Conservation (phyloP, 2,329 filamentous ascomycete genomes). For the Escovopsis sp. region DNA sequence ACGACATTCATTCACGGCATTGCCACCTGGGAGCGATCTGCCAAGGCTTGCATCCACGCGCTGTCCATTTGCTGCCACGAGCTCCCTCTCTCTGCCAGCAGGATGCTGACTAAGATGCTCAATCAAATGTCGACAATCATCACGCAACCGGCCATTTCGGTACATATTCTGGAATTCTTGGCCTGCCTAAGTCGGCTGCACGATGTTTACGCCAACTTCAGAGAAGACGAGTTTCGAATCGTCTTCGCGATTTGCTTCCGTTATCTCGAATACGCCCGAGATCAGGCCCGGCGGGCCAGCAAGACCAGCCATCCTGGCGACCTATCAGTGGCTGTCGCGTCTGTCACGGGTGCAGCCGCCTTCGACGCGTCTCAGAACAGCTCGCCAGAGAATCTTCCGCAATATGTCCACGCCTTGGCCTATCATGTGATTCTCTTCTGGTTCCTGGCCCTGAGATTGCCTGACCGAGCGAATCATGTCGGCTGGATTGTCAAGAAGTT, state of each 20-base stretch:
- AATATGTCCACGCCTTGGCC: constrained; percentile 86
- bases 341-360: constrained; percentile 14
- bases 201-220: constrained; percentile 73
- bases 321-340: not conserved
- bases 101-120: constrained; percentile 70
- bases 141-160: constrained; percentile 77
- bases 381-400: constrained; percentile 59
- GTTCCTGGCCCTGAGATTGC: constrained; percentile 81
- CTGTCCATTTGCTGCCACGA: constrained; percentile 92
- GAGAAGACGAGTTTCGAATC: constrained; percentile 81
- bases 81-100: constrained; percentile 73
- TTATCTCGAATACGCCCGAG: constrained; percentile 78
- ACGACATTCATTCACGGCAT: constrained; percentile 77
- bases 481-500: constrained; percentile 83
- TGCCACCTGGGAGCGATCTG: constrained; percentile 68
- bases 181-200: constrained; percentile 74
- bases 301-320: constrained; percentile 33
- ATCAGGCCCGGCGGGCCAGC: constrained; percentile 36
- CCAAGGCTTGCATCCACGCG: constrained; percentile 87
- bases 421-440: constrained; percentile 95
- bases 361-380: constrained; percentile 12
- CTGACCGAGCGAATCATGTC: constrained; percentile 71
- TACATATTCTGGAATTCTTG: constrained; percentile 94
- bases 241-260: constrained; percentile 93
- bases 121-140: constrained; percentile 94